Conservation (phyloP, 2,329 filamentous ascomycete species). For the Talaromyces marneffei region DNA sequence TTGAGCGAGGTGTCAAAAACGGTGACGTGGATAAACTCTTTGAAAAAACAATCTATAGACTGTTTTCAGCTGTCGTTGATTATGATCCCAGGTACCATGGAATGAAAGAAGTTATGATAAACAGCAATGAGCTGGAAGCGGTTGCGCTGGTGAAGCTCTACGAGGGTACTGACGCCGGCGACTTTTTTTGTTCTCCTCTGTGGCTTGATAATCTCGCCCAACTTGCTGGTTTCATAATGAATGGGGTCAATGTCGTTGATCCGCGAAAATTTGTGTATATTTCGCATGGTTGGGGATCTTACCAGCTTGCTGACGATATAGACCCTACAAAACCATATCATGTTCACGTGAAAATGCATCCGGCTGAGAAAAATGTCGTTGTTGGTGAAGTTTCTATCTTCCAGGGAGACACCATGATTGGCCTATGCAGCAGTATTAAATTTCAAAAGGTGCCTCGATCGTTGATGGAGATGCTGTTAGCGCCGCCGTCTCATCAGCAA, state of each 20-base stretch:
- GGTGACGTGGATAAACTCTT: not conserved
- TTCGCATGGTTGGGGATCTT: conserved; percentile 30
- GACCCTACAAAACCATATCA: conserved; percentile 17
- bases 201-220: conserved; percentile 33
- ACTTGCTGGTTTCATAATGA: conserved; percentile 34
- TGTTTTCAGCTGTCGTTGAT: conserved; percentile 30
- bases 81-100: conserved; percentile 29
- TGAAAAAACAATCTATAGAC: conserved; percentile 21
- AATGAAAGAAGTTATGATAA: conserved; percentile 32
- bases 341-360: conserved; percentile 31
- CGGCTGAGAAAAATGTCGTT: conserved; percentile 24
- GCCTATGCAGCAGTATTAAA: not conserved
- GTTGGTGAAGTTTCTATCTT: conserved; percentile 20
- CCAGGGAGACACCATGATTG: conserved; percentile 21
- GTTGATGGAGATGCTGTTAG: not conserved
- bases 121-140: conserved; percentile 24
- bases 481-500: not conserved
- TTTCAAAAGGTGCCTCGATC: conserved; percentile 17
- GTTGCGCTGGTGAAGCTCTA: not conserved
- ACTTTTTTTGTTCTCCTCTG: conserved; percentile 21
- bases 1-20: not conserved
- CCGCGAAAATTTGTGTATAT: conserved; percentile 28
- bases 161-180: not conserved
- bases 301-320: conserved; percentile 22
- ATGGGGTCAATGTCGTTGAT: conserved; percentile 27